Evolutionary conservation across 257 asterid genomes (phyloP).

Genomic region (Eustoma russellianum): DNA sequence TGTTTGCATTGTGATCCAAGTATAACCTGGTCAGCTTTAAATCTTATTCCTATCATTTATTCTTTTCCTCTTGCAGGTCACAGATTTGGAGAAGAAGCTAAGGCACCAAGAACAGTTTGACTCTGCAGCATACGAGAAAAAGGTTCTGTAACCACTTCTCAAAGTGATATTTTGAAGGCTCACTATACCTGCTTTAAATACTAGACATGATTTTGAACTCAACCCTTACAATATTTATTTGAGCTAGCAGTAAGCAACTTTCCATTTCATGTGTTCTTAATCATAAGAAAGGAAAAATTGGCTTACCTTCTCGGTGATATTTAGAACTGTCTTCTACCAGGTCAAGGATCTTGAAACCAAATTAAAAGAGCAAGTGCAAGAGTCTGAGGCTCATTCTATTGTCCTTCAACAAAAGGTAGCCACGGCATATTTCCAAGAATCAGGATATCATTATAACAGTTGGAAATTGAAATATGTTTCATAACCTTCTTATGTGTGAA

Average conservation of each 20-base stretch:
- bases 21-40: background rate
- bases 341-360: constrained; percentile 66
- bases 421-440: no score
- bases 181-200: background rate
- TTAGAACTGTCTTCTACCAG: constrained; percentile 22
- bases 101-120: constrained; percentile 46
- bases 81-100: constrained; percentile 67
- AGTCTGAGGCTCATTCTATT: constrained; percentile 38
- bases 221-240: no score
- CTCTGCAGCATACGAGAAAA: constrained; percentile 44
- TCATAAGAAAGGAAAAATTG: no score
- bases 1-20: background rate
- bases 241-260: no score
- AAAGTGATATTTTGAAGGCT: background rate
- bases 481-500: no score
- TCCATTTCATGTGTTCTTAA: background rate
- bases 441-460: no score
- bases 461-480: no score
- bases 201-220: no score
- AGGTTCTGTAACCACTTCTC: constrained; percentile 30
- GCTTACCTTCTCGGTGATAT: no score
- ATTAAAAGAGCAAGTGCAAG: constrained; percentile 51
- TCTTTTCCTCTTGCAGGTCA: constrained; percentile 32
- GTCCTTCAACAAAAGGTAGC: constrained; percentile 63
- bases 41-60: constrained; percentile 6